Evolutionary conservation across 495 filamentous ascomycete genomes (phyloP).

Genomic region (Penicillium flavigenum): DNA sequence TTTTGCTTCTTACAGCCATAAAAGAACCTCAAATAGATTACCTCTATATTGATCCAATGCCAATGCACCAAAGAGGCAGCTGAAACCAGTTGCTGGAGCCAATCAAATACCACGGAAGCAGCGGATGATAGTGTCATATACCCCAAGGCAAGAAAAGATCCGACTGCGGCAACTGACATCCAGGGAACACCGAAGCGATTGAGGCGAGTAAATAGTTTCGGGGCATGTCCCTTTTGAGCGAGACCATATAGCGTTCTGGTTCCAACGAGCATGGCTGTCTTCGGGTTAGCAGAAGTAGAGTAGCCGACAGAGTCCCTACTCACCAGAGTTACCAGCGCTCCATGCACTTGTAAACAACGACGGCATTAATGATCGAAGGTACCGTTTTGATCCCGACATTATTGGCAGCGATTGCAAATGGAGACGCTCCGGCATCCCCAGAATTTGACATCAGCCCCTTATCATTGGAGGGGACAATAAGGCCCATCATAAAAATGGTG

Average conservation of each 20-base stretch:
- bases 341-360: slow-evolving; percentile 38
- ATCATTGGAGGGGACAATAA: slow-evolving; percentile 47
- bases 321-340: slow-evolving; percentile 40
- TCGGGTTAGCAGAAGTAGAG: not conserved
- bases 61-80: slow-evolving; percentile 51
- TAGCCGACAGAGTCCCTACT: not conserved
- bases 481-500: slow-evolving; percentile 35
- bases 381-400: slow-evolving; percentile 29
- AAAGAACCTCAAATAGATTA: slow-evolving; percentile 53
- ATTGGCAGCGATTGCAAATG: slow-evolving; percentile 50
- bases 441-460: slow-evolving; percentile 36
- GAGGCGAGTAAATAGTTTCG: slow-evolving; percentile 43
- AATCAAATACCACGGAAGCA: slow-evolving; percentile 54
- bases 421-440: slow-evolving; percentile 25
- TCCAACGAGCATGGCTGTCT: slow-evolving; percentile 32
- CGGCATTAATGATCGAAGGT: slow-evolving; percentile 50
- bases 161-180: slow-evolving; percentile 39
- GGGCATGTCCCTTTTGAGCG: slow-evolving; percentile 37
- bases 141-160: slow-evolving; percentile 47
- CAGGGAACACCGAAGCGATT: slow-evolving; percentile 59
- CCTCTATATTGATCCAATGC: slow-evolving; percentile 52
- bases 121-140: slow-evolving; percentile 51
- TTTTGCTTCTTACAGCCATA: slow-evolving; percentile 46
- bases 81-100: slow-evolving; percentile 52
- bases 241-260: slow-evolving; percentile 41